A percentile compares a stretch with the other conserved stretches of the same genome.
phyloP scores from a whole-genome alignment of 1,284 basidiomycete genomes.

The Omphalotus olearius region DNA sequence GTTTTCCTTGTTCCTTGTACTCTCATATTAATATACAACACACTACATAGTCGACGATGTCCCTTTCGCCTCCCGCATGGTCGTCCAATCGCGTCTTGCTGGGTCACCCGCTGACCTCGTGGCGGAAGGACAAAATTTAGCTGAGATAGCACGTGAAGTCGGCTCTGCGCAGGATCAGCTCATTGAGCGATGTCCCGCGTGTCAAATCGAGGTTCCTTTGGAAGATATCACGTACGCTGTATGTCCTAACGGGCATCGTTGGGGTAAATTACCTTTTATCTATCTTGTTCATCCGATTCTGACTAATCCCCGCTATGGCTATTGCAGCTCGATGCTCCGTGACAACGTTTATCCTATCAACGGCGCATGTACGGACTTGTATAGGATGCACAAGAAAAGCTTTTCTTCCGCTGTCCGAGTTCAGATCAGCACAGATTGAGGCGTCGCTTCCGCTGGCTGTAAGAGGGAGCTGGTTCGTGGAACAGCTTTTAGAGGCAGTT shows the following conservation, averaged over 20 bases:
- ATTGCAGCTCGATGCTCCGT: constrained; percentile 61
- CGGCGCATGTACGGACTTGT: constrained; percentile 64
- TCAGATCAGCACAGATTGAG: constrained; percentile 21
- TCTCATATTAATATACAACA: constrained; percentile 2
- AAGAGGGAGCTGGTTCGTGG: constrained; percentile 57
- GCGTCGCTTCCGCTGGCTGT: constrained; percentile 37
- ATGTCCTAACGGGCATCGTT: constrained; percentile 64
- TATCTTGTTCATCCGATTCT: neutral
- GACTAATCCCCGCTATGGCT: constrained; percentile 5
- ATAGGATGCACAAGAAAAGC: constrained; percentile 69
- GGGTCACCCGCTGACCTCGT: constrained; percentile 46
- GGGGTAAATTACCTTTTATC: constrained; percentile 41
- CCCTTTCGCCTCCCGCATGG: constrained; percentile 52
- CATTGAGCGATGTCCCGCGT: constrained; percentile 67
- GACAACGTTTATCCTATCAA: constrained; percentile 67
- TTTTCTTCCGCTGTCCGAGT: constrained; percentile 44
- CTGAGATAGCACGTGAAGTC: constrained; percentile 32
- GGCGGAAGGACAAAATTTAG: constrained; percentile 45
- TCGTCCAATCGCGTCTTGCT: constrained; percentile 49
- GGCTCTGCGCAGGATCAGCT: constrained; percentile 29
- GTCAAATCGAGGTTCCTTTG: constrained; percentile 51
- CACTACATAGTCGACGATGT: constrained; percentile 44
- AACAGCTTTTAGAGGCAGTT: constrained; percentile 59
- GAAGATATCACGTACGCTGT: constrained; percentile 51
- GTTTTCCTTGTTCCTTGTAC: constrained; percentile 13